Base-by-base conservation (phyloP, 2,329 filamentous ascomycete species). In the Colletotrichum sp. region DNA sequence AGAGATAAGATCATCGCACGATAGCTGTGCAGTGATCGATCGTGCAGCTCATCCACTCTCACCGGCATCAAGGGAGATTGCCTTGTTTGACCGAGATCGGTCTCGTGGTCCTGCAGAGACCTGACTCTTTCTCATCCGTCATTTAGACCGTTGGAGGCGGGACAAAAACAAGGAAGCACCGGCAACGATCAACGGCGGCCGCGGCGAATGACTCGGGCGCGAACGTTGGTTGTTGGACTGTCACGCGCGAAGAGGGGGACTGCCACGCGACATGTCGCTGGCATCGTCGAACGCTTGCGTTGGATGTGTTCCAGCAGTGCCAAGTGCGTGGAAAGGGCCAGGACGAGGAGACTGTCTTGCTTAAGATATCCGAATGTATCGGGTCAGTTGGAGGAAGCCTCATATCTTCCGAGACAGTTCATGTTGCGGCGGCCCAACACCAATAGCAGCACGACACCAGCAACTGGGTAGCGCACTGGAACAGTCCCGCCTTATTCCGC, bases 131-230 rank as follows among this genome's bases (percentile, higher is more conserved):
- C 30, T 32, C 59, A 63, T 32, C 59, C 59, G 29, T 67, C 25
- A 63, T 67, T 39, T 55, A 16, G 19, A 22, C 55, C 32, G 64
- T 39, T 65, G n/a, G 27, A 73, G 59, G 70, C 57, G 49, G 44
- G 29, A 27, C 44, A 30, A 49, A 57, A 64, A 65, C 34, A 73
- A 64, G 64, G 59, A 69, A 76, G 64, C 44, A 69, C 71, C 34
- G 59, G 49, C 69, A 68, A 61, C 44, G 59, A 29, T 30, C n/a
- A 49, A 69, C 63, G 55, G n/a, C 73, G 36, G 39, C 49, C 15
- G 36, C 68, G 25, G 55, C 32, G 27, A 76, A 63, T 76, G 73
- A 76, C 73, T 76, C 73, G 59, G 59, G 69, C 25, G 34, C 57
- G 34, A 34, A 49, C 64, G 57, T 27, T 57, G 11, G 64, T 25